phyloP scores from a whole-genome alignment of 768 basidiomycete genomes.

The Rhodotorula paludigena region DNA sequence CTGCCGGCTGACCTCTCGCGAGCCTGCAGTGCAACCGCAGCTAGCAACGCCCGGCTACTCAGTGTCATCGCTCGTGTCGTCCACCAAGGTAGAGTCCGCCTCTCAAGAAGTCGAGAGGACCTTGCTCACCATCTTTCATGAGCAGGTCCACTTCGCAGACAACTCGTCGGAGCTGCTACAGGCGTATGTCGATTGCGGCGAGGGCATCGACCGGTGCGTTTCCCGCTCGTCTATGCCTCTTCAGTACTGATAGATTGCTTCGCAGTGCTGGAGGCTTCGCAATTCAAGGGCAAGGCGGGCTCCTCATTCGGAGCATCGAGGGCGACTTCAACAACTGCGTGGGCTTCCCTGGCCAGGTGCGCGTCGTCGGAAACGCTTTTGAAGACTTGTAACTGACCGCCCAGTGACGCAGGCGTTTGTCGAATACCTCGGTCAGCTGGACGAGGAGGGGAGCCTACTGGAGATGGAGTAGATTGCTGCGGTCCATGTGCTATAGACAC shows the following conservation, averaged over 20 bases:
- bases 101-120: background rate
- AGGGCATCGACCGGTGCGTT: constrained; percentile 30
- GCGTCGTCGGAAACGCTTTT: background rate
- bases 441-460: constrained; percentile 58
- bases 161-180: constrained; percentile 28
- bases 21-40: constrained; percentile 26
- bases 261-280: constrained; percentile 86
- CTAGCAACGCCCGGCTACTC: constrained; percentile 29
- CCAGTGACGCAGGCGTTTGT: constrained; percentile 57
- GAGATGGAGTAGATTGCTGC: constrained; percentile 24
- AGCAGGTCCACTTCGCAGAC: constrained; percentile 33
- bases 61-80: background rate
- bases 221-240: constrained; percentile 49
- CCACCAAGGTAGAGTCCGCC: background rate
- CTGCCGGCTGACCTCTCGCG: too few species aligned
- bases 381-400: background rate
- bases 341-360: constrained; percentile 75
- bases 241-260: constrained; percentile 49
- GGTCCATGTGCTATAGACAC: background rate
- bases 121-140: too few species aligned
- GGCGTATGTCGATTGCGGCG: constrained; percentile 38
- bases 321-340: constrained; percentile 74
- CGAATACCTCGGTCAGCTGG: constrained; percentile 62
- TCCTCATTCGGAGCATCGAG: constrained; percentile 76
- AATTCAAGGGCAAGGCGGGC: constrained; percentile 77